Conservation (phyloP, 176 grass and related monocot species). For the Rhipidocladum racemiflorum region DNA sequence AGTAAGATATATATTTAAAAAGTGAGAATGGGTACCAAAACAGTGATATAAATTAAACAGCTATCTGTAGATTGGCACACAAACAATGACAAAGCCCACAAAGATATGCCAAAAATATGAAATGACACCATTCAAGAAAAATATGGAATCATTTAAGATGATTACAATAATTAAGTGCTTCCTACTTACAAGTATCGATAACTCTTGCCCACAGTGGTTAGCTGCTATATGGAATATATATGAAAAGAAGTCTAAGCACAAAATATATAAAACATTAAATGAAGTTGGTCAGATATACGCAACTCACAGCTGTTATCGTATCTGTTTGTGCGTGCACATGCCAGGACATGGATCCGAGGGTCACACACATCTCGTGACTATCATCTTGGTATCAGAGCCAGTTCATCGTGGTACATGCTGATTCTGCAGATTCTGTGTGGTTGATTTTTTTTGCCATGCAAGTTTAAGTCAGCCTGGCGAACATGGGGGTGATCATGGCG, state of each 20-base stretch:
- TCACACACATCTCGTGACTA: no score
- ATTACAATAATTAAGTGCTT: neutral
- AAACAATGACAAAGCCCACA: neutral
- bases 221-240: neutral
- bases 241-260: neutral
- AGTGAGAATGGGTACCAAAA: neutral
- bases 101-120: neutral
- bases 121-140: neutral
- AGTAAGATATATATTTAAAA: conserved; percentile 1
- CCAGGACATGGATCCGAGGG: neutral
- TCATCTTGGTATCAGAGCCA: no score
- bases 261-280: neutral
- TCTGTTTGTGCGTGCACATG: neutral
- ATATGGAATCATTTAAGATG: neutral
- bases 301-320: neutral
- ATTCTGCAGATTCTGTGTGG: no score
- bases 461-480: no score
- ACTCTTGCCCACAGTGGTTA: neutral
- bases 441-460: no score
- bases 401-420: no score
- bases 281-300: neutral
- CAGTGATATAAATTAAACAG: neutral
- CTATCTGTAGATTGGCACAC: neutral
- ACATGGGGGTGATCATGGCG: no score
- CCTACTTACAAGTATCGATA: neutral